Base-by-base conservation (phyloP, 495 filamentous ascomycete genomes). In the Xylaria palmicola region DNA sequence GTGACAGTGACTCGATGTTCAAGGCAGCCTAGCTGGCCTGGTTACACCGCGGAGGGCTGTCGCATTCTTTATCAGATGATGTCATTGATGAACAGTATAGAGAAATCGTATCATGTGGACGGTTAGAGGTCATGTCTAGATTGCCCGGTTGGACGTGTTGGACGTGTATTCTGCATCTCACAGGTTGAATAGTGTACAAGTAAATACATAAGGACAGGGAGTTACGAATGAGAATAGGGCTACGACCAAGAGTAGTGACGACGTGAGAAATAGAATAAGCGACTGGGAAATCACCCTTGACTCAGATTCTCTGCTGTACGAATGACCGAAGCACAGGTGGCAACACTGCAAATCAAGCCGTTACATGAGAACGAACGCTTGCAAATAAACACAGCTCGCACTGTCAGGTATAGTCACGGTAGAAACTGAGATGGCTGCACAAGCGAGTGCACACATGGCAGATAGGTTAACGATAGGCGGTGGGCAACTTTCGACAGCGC, bases 381-480 rank as follows among this genome's bases (percentile, higher is more conserved):
- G 20, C 20, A 24, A 15, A 48, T 20, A 22, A 27, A 55, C 22
- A 55, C 39, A 20, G 17, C 15, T 22, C 12, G 40, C 30, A 22
- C 32, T 40, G 26, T 30, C 17, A 20, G 17, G 26, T 30, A 17
- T 12, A 13, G 37, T 52, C 29, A 27, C 9, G 3, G 50, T 40
- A 26, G 2, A 53, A 6, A 32, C 20, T 3, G 6, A 34, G 19
- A 36, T 20, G 39, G 34, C n/a, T 6, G 20, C 34, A 51, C 55
- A 41, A 41, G 45, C 36, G 8, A 41, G 6, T 9, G 48, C 27
- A 52, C 47, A 52, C 48, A 36, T 44, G 37, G 26, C 48, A 32
- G n/a, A 15, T 44, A 7, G 47, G 15, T 40, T 36, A 52, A 41
- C 37, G 59, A 55, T 61, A 61, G 59, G 59, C 27, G 10, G 58